These are phyloP conservation scores for Candida dendrica DNA, from an alignment of 805 yeast species.

Conservation along the genomic window DNA sequence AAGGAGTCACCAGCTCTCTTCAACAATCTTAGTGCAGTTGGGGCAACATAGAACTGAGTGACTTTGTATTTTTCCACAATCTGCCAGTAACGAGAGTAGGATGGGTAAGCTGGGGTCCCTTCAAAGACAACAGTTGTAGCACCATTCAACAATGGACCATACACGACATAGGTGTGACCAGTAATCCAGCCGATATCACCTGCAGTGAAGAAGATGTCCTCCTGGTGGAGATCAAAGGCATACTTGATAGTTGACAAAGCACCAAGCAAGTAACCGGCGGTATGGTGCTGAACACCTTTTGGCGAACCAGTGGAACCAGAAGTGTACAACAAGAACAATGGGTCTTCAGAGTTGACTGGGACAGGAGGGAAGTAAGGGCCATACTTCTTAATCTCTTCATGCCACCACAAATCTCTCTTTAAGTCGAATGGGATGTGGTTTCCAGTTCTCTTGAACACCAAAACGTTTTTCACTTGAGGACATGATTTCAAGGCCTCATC, in stretches of 20 bases:
- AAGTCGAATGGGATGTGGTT: conserved; percentile 61
- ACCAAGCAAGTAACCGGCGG: conserved; percentile 92
- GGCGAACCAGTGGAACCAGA: conserved; percentile 99
- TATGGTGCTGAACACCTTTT: conserved; percentile 93
- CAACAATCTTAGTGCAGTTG: conserved; percentile 92
- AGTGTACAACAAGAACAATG: conserved; percentile 89
- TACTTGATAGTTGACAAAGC: conserved; percentile 88
- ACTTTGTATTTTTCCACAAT: conserved; percentile 87
- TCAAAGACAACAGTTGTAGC: conserved; percentile 91
- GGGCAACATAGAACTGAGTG: conserved; percentile 96
- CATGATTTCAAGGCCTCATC: conserved; percentile 83
- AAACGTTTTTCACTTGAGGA: conserved; percentile 70
- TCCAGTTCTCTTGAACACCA: conserved; percentile 88
- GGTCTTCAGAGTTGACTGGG: conserved; percentile 88
- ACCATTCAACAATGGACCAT: conserved; percentile 87
- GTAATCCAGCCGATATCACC: conserved; percentile 99
- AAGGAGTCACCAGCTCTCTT: conserved; percentile 83
- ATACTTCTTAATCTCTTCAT: conserved; percentile 75
- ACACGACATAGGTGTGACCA: conserved; percentile 92
- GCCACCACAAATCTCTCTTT: conserved; percentile 94
- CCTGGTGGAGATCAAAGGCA: conserved; percentile 86
- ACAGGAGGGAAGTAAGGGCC: conserved; percentile 83
- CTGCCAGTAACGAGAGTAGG: conserved; percentile 93
- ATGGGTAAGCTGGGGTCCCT: conserved; percentile 96
- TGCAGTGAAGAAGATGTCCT: conserved; percentile 88